Evolutionary conservation across 1,284 basidiomycete species (phyloP), one percentile per base, ranked within the genome.

Genomic region (Sparassis latifolia): DNA sequence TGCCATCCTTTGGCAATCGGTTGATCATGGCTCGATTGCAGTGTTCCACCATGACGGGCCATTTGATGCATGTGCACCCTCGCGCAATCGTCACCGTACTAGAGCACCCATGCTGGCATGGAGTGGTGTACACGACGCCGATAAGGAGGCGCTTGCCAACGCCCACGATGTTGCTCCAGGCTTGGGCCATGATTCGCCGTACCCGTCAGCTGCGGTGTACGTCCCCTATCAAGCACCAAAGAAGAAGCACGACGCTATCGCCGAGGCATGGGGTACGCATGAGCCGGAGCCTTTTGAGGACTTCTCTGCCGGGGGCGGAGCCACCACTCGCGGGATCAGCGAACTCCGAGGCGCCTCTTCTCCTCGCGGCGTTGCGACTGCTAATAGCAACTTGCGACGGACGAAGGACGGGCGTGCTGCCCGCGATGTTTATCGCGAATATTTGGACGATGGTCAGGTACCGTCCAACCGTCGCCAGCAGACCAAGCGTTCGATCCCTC

Each of bases 1-100:
- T 44, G 12, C 44, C 27, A 10, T 51, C 27, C 33, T 20, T 37
- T 54, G 50, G 45, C 46, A n/a, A n/a, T 33, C 45, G 47, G 40
- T 50, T 20, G 20, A 20, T 20, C 20, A 20, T 20, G 20, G 20
- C 20, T 20, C 20, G 20, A 20, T 45, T 44, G 42, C 57, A 91
- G 88, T 88, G 79, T 89, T 91, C 69, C 89, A 92, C 62, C 89
- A 92, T 60, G 89, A 92, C 62, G 89, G 89, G 29, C 89, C 89
- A 5, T 92, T 92, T 64, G 89, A 92, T 64, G 89, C 89, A 31
- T 91, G 88, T 62, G 88, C 89, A 1, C 89, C 89, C 2, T 89
- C 88, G 51, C 84, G 89, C 61, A 92, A 92, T 69, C 80, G 82
- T 44, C 82, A 88, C 61, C 80, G 77, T 60, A 79, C 76, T 62